These are phyloP conservation scores for Erodium trifolium DNA, from an alignment of 441 rosid species.

Conservation along the genomic window DNA sequence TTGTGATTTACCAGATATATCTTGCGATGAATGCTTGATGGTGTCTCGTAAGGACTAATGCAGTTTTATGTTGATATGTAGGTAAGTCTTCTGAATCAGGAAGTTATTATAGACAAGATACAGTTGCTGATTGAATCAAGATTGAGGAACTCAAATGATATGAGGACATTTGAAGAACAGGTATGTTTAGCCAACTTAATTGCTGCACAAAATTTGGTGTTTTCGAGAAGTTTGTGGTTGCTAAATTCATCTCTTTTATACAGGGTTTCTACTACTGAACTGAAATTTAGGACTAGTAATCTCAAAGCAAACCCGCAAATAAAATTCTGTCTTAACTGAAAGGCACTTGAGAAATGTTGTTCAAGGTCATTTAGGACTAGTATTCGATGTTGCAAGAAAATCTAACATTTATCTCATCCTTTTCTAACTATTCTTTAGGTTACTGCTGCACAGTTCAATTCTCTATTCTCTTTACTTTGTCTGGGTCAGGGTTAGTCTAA, in stretches of 20 bases:
- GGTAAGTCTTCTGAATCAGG: slow-evolving; percentile 93
- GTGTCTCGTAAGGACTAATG: neutral
- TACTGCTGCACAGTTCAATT: too few relatives aligned
- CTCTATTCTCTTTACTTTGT: too few relatives aligned
- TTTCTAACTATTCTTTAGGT: too few relatives aligned
- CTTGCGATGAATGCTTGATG: neutral
- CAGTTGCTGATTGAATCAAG: slow-evolving; percentile 63
- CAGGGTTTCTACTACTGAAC: neutral
- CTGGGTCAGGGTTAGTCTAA: neutral
- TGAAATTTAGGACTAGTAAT: too few relatives aligned
- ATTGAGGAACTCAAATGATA: slow-evolving; percentile 65
- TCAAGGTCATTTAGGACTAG: too few relatives aligned
- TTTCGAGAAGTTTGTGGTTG: slow-evolving; percentile 4
- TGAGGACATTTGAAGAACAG: slow-evolving; percentile 74
- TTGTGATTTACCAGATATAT: neutral
- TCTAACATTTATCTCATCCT: too few relatives aligned
- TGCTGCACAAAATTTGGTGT: slow-evolving; percentile 10
- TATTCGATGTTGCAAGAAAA: too few relatives aligned
- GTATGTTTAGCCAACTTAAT: slow-evolving; percentile 27
- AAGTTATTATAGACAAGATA: slow-evolving; percentile 65
- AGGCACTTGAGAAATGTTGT: too few relatives aligned
- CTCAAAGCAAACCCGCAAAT: too few relatives aligned
- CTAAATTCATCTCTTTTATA: neutral
- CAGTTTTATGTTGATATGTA: slow-evolving; percentile 27
- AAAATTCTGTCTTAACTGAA: too few relatives aligned